These are phyloP conservation scores for Nannochloropsis granulata DNA, from an alignment of 108 stramenopile genomes.

Conservation along the genomic window DNA sequence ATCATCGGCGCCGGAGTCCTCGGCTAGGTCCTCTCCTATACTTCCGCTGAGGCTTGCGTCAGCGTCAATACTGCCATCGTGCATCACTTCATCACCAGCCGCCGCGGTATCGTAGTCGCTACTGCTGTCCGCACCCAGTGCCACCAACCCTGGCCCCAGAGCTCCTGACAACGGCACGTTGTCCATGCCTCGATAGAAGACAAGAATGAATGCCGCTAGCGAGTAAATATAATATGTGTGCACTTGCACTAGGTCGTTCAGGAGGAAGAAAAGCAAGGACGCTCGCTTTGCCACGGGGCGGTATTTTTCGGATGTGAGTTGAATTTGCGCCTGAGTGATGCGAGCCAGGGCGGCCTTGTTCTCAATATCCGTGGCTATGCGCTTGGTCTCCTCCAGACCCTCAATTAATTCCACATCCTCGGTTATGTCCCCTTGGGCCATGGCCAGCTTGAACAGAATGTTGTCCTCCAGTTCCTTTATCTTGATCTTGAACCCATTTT, in stretches of 20 bases:
- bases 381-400: constrained; percentile 56
- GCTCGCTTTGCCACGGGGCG: constrained; percentile 55
- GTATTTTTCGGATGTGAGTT: constrained; percentile 52
- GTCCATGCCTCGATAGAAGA: constrained; percentile 59
- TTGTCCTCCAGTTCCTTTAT: constrained; percentile 67
- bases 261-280: constrained; percentile 57
- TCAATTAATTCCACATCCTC: constrained; percentile 57
- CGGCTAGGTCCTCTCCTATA: background rate
- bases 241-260: constrained; percentile 59
- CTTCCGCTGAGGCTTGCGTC: background rate
- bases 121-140: background rate
- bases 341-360: constrained; percentile 41
- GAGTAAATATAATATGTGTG: constrained; percentile 67
- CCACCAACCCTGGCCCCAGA: background rate
- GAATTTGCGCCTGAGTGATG: constrained; percentile 44
- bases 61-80: background rate
- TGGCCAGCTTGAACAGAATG: constrained; percentile 54
- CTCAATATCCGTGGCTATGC: constrained; percentile 51
- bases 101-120: background rate
- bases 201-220: constrained; percentile 53
- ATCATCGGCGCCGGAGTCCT: constrained; percentile 12
- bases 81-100: background rate
- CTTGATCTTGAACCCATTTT: constrained; percentile 62
- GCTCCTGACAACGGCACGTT: constrained; percentile 1
- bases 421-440: constrained; percentile 54